Conservation (phyloP, 2,329 filamentous ascomycete genomes). For the Neodidymelliopsis sp. region DNA sequence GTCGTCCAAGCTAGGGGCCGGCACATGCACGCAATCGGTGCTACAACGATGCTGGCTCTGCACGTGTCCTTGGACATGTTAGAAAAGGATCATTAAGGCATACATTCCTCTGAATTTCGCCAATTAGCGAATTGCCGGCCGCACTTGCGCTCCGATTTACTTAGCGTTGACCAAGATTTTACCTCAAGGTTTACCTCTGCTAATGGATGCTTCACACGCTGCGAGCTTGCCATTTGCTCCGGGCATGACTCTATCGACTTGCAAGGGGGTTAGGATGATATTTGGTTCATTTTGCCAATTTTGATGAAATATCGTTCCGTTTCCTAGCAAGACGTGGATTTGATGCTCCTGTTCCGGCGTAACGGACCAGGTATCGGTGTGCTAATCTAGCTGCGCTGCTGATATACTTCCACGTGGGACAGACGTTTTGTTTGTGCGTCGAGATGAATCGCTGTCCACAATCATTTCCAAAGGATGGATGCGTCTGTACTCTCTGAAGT, state of each 20-base stretch:
- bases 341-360: not conserved
- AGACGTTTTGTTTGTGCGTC: not conserved
- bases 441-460: not conserved
- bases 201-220: too few relatives aligned
- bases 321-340: not conserved
- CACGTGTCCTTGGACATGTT: not conserved
- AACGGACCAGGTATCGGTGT: not conserved
- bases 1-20: not conserved
- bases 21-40: not conserved
- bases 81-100: not conserved
- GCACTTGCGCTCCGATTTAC: too few relatives aligned
- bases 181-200: too few relatives aligned
- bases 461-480: not conserved
- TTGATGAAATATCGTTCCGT: too few relatives aligned
- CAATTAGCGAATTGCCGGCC: not conserved
- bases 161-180: too few relatives aligned
- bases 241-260: too few relatives aligned
- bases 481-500: too few relatives aligned
- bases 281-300: too few relatives aligned
- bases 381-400: not conserved
- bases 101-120: not conserved
- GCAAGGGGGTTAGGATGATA: too few relatives aligned
- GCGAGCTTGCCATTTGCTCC: too few relatives aligned
- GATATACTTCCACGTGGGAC: slow-evolving; percentile 3
- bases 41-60: not conserved